Conservation (phyloP, 2,329 filamentous ascomycete genomes). For the Alternaria viburni region DNA sequence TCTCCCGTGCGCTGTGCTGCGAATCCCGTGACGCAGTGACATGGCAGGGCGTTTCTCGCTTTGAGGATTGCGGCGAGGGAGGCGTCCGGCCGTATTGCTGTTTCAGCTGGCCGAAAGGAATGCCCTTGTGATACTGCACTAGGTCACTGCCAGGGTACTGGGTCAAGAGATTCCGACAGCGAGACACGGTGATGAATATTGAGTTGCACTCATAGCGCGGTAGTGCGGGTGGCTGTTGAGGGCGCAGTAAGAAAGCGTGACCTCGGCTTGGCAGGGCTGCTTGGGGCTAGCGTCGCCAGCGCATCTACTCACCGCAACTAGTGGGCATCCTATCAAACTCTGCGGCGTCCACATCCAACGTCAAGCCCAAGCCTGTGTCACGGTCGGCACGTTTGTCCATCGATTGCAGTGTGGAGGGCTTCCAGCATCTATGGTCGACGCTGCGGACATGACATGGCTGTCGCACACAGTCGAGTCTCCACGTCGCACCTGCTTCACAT, state of each 20-base stretch:
- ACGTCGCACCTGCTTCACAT: conserved; percentile 42
- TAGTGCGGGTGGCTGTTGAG: conserved; percentile 35
- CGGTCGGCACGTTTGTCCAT: conserved; percentile 45
- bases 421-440: conserved; percentile 22
- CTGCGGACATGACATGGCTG: conserved; percentile 42
- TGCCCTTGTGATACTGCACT: conserved; percentile 32
- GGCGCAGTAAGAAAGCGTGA: conserved; percentile 37
- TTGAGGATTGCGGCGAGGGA: conserved; percentile 17
- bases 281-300: conserved; percentile 40
- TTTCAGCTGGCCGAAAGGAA: conserved; percentile 39
- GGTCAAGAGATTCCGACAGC: conserved; percentile 27
- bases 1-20: conserved; percentile 30
- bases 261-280: conserved; percentile 22
- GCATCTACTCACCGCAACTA: conserved; percentile 49
- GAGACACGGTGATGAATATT: conserved; percentile 27
- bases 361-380: conserved; percentile 42
- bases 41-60: conserved; percentile 8
- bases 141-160: conserved; percentile 31
- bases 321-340: conserved; percentile 37
- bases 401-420: conserved; percentile 25
- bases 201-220: conserved; percentile 21
- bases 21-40: conserved; percentile 34
- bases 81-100: conserved; percentile 27
- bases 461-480: conserved; percentile 47
- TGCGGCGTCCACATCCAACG: conserved; percentile 42